Percentiles rank a stretch among this genome's conserved stretches.
Conservation (phyloP, 2,329 filamentous ascomycete genomes). For the Annulohypoxylon truncatum region DNA sequence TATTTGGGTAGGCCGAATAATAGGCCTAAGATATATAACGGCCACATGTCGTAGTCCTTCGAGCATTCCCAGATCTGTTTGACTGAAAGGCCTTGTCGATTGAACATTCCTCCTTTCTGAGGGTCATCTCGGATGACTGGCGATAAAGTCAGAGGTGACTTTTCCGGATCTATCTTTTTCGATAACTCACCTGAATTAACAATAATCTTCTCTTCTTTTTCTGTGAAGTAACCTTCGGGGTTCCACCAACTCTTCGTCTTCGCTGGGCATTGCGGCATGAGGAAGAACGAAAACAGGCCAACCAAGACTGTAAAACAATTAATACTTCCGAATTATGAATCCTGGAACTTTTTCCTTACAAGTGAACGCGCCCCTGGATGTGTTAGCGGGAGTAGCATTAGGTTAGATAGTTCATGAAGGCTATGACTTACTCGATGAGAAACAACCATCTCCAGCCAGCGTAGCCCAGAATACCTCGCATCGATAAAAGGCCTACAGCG, state of each 20-base stretch:
- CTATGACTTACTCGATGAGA: constrained; percentile 50
- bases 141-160: constrained; percentile 21
- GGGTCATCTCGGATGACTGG: constrained; percentile 66
- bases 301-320: constrained; percentile 57
- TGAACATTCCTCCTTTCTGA: constrained; percentile 61
- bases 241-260: constrained; percentile 71
- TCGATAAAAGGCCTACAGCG: constrained; percentile 66
- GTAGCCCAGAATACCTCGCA: constrained; percentile 63
- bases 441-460: constrained; percentile 71
- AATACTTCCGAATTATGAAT: constrained; percentile 51
- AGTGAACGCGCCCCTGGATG: constrained; percentile 48
- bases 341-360: constrained; percentile 40
- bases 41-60: constrained; percentile 66
- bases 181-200: constrained; percentile 61
- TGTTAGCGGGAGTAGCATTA: constrained; percentile 26
- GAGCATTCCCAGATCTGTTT: constrained; percentile 58
- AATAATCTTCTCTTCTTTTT: constrained; percentile 74
- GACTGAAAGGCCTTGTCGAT: constrained; percentile 60
- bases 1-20: constrained; percentile 60
- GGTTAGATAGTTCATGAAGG: constrained; percentile 1
- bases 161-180: not conserved
- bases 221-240: constrained; percentile 69
- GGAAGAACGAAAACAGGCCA: constrained; percentile 64
- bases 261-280: constrained; percentile 70
- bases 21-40: constrained; percentile 45